Evolutionary conservation across 192 early-diverging fungal species (phyloP).

Genomic region (Backusella australiensis): DNA sequence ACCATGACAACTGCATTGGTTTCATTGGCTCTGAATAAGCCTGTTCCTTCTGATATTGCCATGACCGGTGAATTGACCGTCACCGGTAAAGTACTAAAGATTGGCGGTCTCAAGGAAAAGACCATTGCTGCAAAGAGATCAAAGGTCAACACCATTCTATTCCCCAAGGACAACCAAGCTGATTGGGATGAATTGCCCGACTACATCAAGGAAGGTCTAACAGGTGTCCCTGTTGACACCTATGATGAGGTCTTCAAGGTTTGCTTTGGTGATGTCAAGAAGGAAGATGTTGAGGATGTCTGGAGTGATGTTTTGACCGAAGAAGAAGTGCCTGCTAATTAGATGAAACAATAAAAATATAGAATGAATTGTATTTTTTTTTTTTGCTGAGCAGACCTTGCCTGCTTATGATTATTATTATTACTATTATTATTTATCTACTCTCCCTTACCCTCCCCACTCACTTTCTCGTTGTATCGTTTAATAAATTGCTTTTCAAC

Average conservation of each 20-base stretch:
- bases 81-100: conserved; percentile 96
- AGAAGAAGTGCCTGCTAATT: conserved; percentile 14
- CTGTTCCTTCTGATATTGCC: conserved; percentile 77
- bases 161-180: conserved; percentile 83
- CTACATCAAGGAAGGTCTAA: conserved; percentile 88
- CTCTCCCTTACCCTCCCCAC: neutral
- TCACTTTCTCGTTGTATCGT: neutral
- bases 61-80: conserved; percentile 99
- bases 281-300: conserved; percentile 30
- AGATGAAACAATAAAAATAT: conserved; percentile 8
- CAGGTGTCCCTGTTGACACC: conserved; percentile 77
- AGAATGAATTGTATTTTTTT: conserved; percentile 1
- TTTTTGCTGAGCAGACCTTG: neutral
- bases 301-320: conserved; percentile 34
- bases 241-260: conserved; percentile 73
- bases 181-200: conserved; percentile 98
- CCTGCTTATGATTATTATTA: neutral
- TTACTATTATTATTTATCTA: neutral
- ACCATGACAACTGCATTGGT: conserved; percentile 96
- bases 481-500: neutral
- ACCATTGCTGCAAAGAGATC: conserved; percentile 95
- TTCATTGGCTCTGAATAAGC: conserved; percentile 83
- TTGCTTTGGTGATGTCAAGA: conserved; percentile 40
- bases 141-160: conserved; percentile 85
- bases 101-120: conserved; percentile 97